A percentile compares a stretch with the other conserved stretches of the same genome.
These are phyloP conservation scores for Acorus calamus DNA, from an alignment of 106 monocot genomes.

Conservation along the genomic window DNA sequence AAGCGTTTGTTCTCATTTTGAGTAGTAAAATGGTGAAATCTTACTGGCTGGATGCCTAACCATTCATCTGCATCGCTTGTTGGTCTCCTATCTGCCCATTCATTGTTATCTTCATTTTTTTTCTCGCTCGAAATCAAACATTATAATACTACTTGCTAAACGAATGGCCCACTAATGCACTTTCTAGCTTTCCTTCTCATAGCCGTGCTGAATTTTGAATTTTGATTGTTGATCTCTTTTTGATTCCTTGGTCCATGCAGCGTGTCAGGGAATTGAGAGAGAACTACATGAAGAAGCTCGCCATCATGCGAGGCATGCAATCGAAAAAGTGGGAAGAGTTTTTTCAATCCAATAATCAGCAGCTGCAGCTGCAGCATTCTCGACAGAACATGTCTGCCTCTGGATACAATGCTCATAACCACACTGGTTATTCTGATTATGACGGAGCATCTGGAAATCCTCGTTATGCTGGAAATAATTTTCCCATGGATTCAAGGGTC, in stretches of 20 bases:
- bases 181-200: neutral
- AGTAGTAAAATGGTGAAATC: too few relatives aligned
- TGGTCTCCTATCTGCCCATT: too few relatives aligned
- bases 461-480: constrained; percentile 21
- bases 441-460: constrained; percentile 36
- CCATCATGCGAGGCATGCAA: constrained; percentile 38
- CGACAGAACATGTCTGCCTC: constrained; percentile 5
- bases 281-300: constrained; percentile 56
- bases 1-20: too few relatives aligned
- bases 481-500: constrained; percentile 31
- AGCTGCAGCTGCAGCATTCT: constrained; percentile 35
- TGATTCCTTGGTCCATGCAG: constrained; percentile 24
- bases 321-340: constrained; percentile 79
- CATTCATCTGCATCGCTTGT: too few relatives aligned
- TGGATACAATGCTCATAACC: constrained; percentile 33
- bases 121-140: too few relatives aligned
- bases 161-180: neutral
- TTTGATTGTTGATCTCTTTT: neutral
- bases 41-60: too few relatives aligned
- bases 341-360: constrained; percentile 41
- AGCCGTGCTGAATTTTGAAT: neutral
- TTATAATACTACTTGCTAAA: too few relatives aligned
- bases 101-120: too few relatives aligned
- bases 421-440: constrained; percentile 32
- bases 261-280: constrained; percentile 51